phyloP scores from a whole-genome alignment of 1,284 basidiomycete genomes.

The Boletus chippewaensis region DNA sequence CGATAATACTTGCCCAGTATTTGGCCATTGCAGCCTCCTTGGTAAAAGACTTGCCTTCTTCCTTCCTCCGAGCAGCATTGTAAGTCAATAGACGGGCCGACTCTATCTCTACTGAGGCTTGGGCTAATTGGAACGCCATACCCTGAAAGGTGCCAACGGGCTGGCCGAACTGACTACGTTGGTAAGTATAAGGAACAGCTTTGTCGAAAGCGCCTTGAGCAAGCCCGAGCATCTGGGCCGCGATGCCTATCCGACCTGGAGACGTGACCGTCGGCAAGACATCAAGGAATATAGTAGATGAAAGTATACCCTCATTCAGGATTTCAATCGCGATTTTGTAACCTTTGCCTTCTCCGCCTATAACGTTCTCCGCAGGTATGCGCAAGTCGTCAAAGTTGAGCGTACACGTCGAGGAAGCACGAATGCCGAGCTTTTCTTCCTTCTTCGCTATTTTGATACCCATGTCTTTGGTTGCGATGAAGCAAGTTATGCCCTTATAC shows the following conservation, averaged over 20 bases:
- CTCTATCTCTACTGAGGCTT: slow-evolving; percentile 86
- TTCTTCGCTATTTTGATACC: slow-evolving; percentile 98
- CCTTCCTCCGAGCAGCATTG: slow-evolving; percentile 91
- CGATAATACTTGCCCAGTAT: slow-evolving; percentile 84
- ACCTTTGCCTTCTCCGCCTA: slow-evolving; percentile 90
- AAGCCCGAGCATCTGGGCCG: slow-evolving; percentile 93
- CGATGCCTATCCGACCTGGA: slow-evolving; percentile 88
- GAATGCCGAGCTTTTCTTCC: slow-evolving; percentile 97
- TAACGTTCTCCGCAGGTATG: slow-evolving; percentile 88
- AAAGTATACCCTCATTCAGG: slow-evolving; percentile 74
- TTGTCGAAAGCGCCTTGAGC: slow-evolving; percentile 97
- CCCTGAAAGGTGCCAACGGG: slow-evolving; percentile 91
- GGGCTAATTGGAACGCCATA: slow-evolving; percentile 93
- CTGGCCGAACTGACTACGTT: slow-evolving; percentile 92
- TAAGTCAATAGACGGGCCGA: slow-evolving; percentile 91
- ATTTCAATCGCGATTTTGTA: slow-evolving; percentile 99
- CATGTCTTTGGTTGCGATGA: slow-evolving; percentile 94
- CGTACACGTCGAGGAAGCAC: slow-evolving; percentile 94
- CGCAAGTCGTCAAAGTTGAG: slow-evolving; percentile 95
- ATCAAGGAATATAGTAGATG: not conserved
- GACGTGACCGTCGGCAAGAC: not conserved
- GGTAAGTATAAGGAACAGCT: slow-evolving; percentile 87
- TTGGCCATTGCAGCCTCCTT: slow-evolving; percentile 98
- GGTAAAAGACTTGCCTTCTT: slow-evolving; percentile 82
- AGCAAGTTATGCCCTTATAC: slow-evolving; percentile 99